Conservation (phyloP, 1,139 yeast genomes). For the Ogataea hybrid region DNA sequence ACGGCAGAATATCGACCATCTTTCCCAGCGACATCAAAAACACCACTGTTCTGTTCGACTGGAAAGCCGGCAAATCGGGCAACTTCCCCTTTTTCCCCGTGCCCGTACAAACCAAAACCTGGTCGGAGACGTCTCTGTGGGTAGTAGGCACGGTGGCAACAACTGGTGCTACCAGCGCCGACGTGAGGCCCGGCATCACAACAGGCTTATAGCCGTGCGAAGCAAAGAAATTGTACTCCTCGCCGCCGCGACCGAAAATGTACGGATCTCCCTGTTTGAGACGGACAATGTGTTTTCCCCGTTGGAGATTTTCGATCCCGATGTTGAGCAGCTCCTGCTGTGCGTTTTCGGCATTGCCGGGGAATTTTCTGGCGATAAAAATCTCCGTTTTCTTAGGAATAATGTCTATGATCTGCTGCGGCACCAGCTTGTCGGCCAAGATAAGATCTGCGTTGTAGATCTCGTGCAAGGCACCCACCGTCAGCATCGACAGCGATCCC, state of each 20-base stretch:
- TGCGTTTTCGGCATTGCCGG: constrained; percentile 95
- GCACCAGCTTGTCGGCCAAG: constrained; percentile 90
- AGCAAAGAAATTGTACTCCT: constrained; percentile 71
- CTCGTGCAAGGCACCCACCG: constrained; percentile 81
- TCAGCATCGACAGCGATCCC: constrained; percentile 78
- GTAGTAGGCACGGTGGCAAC: constrained; percentile 86
- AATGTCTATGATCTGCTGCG: constrained; percentile 77
- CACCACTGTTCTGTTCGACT: constrained; percentile 71
- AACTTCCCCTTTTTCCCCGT: constrained; percentile 87
- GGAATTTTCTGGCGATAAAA: constrained; percentile 90
- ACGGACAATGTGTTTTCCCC: constrained; percentile 79
- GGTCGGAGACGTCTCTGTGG: constrained; percentile 90
- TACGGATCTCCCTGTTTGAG: constrained; percentile 97
- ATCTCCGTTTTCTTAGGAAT: constrained; percentile 73
- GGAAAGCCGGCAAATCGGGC: constrained; percentile 77
- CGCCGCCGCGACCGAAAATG: constrained; percentile 96
- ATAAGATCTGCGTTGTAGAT: constrained; percentile 81
- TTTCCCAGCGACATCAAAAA: constrained; percentile 92
- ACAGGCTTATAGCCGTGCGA: constrained; percentile 65
- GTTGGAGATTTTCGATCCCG: constrained; percentile 62
- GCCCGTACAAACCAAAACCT: constrained; percentile 90
- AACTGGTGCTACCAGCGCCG: constrained; percentile 90
- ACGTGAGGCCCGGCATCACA: constrained; percentile 86
- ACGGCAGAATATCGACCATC: constrained; percentile 63
- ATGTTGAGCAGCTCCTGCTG: constrained; percentile 76